These are phyloP conservation scores for Sisymbrium irio DNA, from an alignment of 345 rosid genomes.

Conservation along the genomic window DNA sequence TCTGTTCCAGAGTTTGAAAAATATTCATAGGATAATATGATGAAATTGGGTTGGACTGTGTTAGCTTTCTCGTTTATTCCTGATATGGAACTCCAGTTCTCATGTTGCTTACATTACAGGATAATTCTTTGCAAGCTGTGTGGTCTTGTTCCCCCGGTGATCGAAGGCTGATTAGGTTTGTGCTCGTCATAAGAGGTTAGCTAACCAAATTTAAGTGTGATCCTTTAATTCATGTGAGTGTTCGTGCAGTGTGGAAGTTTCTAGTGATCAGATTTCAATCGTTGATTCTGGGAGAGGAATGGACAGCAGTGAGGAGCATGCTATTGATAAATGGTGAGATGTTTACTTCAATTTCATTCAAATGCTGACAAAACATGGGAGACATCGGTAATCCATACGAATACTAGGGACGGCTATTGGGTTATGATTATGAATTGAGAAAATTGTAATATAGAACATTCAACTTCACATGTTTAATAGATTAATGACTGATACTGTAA, in stretches of 20 bases:
- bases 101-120: conserved; percentile 42
- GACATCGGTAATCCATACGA: background rate
- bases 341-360: background rate
- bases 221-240: background rate
- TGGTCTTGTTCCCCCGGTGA: conserved; percentile 40
- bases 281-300: conserved; percentile 84
- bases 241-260: conserved; percentile 53
- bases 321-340: conserved; percentile 61
- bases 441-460: background rate
- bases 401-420: background rate
- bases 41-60: background rate
- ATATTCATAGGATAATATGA: background rate
- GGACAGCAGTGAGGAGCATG: conserved; percentile 59
- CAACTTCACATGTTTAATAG: background rate
- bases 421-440: conserved; percentile 10
- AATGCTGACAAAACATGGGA: background rate
- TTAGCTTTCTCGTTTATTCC: background rate
- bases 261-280: conserved; percentile 46
- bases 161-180: conserved; percentile 58
- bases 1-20: background rate
- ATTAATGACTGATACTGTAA: background rate
- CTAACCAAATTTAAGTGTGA: background rate
- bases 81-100: background rate
- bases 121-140: conserved; percentile 81
- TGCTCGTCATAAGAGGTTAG: background rate